Base-by-base conservation (phyloP, 2,329 filamentous ascomycete species). In the Fusarium fujikuroi region DNA sequence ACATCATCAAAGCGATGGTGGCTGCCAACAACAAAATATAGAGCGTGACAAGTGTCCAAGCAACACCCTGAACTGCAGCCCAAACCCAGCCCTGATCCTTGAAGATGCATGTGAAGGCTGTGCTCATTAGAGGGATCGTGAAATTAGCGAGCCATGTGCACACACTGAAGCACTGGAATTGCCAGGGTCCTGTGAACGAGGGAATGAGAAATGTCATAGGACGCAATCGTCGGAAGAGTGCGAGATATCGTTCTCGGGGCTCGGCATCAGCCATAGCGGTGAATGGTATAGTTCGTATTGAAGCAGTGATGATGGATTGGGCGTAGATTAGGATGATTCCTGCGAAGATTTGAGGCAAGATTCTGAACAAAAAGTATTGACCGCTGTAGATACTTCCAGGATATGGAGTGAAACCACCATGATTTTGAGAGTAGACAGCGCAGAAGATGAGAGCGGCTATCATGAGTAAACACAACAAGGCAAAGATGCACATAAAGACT, bases 311-410 rank as follows among this genome's bases (percentile, higher is more conserved):
- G 43, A 97, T 85, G 73, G 91, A 89, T 76, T 97, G 92, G 2
- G 93, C 87, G 86, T 93, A 97, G 11, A 98, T 80, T 50, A 96
- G 86, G 40, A 97, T 83, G 18, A 92, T 74, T 25, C 90, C 90
- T 1, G 91, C 93, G 19, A 97, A 79, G 0, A 97, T 84, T 63
- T 95, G 94, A 5, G 95, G 95, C 3, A 98, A 84, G 72, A 97
- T 93, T 69, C 94, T 89, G 80, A 97, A 96, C 52, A 97, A 82
- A 80, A 98, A 97, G 82, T 97, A 97, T 73, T 91, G 87, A 14
- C 87, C 87, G 56, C 92, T 92, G 69, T 93, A 92, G 64, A 94
- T 92, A 36, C 83, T 85, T 50, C 87, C 87, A 39, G 85, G 84
- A 79, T 95, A 97, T 7, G 87, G 82, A 78, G 89, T 90, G 18